Percentiles rank a stretch among this genome's conserved stretches.
Conservation (phyloP, 345 rosid genomes). For the Cochlearia excelsa region DNA sequence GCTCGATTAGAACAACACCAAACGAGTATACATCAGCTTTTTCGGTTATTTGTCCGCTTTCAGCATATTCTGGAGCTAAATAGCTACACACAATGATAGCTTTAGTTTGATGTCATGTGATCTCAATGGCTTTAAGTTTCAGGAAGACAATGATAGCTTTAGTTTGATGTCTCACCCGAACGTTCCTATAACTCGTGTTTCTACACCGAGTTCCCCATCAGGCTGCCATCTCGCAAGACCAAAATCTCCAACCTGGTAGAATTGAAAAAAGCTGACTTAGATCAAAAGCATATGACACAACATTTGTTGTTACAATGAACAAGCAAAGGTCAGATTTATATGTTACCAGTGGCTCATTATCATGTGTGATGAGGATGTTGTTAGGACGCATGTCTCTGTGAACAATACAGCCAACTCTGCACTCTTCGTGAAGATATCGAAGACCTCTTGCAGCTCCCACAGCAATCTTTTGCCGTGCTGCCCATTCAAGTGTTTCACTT, state of each 20-base stretch:
- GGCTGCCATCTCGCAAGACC: conserved; percentile 99
- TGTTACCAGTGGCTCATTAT: conserved; percentile 91
- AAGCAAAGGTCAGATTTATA: background rate
- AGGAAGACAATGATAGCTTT: conserved; percentile 15
- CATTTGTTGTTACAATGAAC: background rate
- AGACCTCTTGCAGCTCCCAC: conserved; percentile 98
- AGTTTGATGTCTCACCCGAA: conserved; percentile 63
- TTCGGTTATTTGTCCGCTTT: conserved; percentile 96
- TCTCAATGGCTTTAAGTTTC: too few relatives aligned
- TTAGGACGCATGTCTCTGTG: conserved; percentile 99
- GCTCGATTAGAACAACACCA: conserved; percentile 94
- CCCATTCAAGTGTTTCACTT: conserved; percentile 71
- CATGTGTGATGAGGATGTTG: conserved; percentile 97
- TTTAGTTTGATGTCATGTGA: conserved; percentile 18
- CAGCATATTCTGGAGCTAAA: conserved; percentile 98
- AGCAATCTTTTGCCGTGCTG: conserved; percentile 91
- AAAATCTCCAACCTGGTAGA: conserved; percentile 88
- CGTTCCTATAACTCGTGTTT: conserved; percentile 97
- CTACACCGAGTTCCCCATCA: conserved; percentile 92
- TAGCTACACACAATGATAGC: conserved; percentile 50
- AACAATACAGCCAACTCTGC: conserved; percentile 99
- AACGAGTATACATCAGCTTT: conserved; percentile 98
- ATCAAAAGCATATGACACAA: conserved; percentile 12
- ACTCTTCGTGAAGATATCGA: conserved; percentile 98
- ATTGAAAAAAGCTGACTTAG: background rate